A percentile compares a stretch with the other conserved stretches of the same genome.
These are phyloP conservation scores for Delonix regia DNA, from an alignment of 306 rosid genomes.

Conservation along the genomic window DNA sequence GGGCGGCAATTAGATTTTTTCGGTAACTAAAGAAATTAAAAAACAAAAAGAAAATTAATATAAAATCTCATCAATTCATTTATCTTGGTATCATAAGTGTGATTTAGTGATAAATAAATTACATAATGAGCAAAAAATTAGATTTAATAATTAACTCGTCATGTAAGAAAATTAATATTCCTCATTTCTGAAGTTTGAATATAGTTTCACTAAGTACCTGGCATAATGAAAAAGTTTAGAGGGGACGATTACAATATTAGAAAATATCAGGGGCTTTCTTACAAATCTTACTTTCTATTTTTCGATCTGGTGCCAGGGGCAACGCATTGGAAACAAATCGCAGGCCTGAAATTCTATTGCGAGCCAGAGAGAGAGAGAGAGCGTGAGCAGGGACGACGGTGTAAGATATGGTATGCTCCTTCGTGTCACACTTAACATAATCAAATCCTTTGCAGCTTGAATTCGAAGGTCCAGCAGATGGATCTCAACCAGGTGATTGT, in stretches of 20 bases:
- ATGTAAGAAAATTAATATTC: no score
- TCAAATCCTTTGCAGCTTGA: slow-evolving; percentile 21
- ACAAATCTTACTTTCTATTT: background rate
- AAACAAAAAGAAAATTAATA: no score
- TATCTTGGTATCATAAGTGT: no score
- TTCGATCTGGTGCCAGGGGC: background rate
- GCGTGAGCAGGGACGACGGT: background rate
- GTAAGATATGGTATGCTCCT: slow-evolving; percentile 39
- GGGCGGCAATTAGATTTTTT: no score
- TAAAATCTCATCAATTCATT: no score
- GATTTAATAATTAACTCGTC: no score
- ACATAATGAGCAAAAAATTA: no score
- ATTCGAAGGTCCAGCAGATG: slow-evolving; percentile 31
- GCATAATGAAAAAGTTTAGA: background rate
- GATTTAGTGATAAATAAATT: no score
- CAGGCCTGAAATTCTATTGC: background rate
- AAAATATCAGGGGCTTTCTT: background rate
- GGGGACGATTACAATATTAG: background rate
- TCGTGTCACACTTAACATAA: background rate
- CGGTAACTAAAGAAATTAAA: no score
- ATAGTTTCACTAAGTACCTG: background rate
- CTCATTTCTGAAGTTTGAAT: background rate
- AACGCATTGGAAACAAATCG: background rate
- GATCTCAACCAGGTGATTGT: slow-evolving; percentile 56
- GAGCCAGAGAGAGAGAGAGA: background rate